Evolutionary conservation across 345 rosid species (phyloP).

Genomic region (Salix caprea): DNA sequence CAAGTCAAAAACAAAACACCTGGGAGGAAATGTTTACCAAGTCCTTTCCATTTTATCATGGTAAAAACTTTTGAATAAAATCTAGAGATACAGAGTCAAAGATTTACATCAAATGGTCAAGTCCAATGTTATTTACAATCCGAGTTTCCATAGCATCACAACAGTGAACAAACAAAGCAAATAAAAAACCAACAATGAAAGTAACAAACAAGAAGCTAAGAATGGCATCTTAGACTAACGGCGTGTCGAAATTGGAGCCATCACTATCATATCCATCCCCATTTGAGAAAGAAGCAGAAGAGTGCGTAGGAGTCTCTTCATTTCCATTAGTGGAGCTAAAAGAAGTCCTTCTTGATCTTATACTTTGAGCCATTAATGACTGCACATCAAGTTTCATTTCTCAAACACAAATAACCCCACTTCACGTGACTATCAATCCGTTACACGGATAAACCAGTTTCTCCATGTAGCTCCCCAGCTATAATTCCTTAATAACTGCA

Average conservation of each 20-base stretch:
- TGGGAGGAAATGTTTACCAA: not conserved
- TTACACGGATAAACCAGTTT: not conserved
- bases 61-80: not conserved
- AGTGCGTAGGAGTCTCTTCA: slow-evolving; percentile 37
- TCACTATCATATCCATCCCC: slow-evolving; percentile 76
- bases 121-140: not conserved
- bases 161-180: not conserved
- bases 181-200: not conserved
- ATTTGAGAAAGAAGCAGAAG: slow-evolving; percentile 40
- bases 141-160: not conserved
- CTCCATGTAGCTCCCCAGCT: not conserved
- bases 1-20: not conserved
- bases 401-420: not conserved
- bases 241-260: slow-evolving; percentile 56
- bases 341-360: slow-evolving; percentile 48
- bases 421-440: not conserved
- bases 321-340: slow-evolving; percentile 44
- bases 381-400: slow-evolving; percentile 33
- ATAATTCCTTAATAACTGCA: not conserved
- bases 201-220: not conserved
- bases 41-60: not conserved
- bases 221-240: slow-evolving; percentile 30
- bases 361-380: slow-evolving; percentile 45
- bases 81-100: not conserved
- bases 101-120: not conserved